Conservation (phyloP, 805 yeast genomes). For the Candida anglica region DNA sequence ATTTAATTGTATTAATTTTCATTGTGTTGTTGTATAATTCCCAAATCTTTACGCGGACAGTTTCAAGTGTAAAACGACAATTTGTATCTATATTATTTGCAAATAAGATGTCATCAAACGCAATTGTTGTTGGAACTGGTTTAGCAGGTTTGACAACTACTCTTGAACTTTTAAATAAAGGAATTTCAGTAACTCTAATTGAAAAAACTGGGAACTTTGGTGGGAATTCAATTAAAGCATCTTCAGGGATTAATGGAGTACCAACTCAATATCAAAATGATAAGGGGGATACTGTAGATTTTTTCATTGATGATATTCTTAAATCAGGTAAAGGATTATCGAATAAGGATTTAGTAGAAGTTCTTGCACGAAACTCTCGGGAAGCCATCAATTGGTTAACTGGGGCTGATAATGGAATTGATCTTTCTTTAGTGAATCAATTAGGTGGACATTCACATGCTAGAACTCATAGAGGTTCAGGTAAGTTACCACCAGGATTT, state of each 20-base stretch:
- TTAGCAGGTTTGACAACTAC: constrained; percentile 51
- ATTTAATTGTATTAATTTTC: no score
- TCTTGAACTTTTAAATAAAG: constrained; percentile 30
- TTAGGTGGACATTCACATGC: constrained; percentile 40
- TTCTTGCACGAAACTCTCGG: constrained; percentile 21
- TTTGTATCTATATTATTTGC: no score
- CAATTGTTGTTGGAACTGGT: constrained; percentile 55
- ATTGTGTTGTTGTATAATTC: no score
- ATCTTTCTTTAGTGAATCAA: constrained; percentile 26
- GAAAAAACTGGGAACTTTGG: constrained; percentile 50
- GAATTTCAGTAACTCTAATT: constrained; percentile 40
- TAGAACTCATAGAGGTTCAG: constrained; percentile 37
- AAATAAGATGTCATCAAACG: no score
- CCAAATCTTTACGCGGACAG: no score
- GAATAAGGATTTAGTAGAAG: constrained; percentile 19
- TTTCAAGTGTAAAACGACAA: no score
- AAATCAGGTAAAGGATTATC: constrained; percentile 29
- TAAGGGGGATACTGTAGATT: constrained; percentile 19
- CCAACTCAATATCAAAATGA: constrained; percentile 24
- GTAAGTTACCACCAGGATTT: constrained; percentile 55
- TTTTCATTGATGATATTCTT: constrained; percentile 26
- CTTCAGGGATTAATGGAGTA: constrained; percentile 54
- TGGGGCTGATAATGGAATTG: constrained; percentile 17
- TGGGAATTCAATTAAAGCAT: constrained; percentile 60
- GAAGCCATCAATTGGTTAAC: constrained; percentile 33